These are phyloP conservation scores for Pythium utonaiense DNA, from an alignment of 352 stramenopile genomes.

Conservation along the genomic window DNA sequence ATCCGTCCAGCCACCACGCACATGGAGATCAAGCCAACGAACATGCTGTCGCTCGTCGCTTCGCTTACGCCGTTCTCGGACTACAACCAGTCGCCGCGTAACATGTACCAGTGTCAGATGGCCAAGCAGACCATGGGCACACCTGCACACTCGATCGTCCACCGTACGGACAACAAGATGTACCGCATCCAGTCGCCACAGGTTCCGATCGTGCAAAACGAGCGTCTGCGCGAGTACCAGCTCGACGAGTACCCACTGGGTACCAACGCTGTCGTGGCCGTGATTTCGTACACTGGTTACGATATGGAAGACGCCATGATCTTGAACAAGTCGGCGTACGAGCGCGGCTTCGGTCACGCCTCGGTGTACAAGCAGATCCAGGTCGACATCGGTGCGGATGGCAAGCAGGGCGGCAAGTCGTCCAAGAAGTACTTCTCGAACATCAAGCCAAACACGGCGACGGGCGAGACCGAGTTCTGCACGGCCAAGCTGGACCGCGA, in stretches of 20 bases:
- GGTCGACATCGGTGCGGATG: constrained; percentile 83
- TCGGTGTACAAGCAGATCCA: constrained; percentile 99
- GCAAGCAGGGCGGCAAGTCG: constrained; percentile 62
- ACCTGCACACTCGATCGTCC: constrained; percentile 94
- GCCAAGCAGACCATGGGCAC: constrained; percentile 99
- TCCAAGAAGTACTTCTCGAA: constrained; percentile 92
- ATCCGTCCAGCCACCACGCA: constrained; percentile 96
- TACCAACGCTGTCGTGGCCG: constrained; percentile 98
- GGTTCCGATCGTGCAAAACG: constrained; percentile 97
- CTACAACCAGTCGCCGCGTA: constrained; percentile 99
- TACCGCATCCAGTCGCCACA: constrained; percentile 99
- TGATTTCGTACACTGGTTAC: constrained; percentile 99
- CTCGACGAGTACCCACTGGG: constrained; percentile 99
- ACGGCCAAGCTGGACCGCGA: constrained; percentile 91
- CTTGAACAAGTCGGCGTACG: constrained; percentile 98
- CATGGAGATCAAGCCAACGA: constrained; percentile 98
- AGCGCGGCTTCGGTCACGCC: constrained; percentile 97
- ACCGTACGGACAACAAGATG: constrained; percentile 99
- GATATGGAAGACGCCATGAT: constrained; percentile 99
- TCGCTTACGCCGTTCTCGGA: constrained; percentile 99
- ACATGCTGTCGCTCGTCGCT: constrained; percentile 99
- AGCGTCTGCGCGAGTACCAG: constrained; percentile 94
- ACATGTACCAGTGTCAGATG: constrained; percentile 99
- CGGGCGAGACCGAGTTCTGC: constrained; percentile 41
- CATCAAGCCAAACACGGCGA: constrained; percentile 73